phyloP scores from a whole-genome alignment of 2,329 filamentous ascomycete species.

The Exophiala oligosperma region DNA sequence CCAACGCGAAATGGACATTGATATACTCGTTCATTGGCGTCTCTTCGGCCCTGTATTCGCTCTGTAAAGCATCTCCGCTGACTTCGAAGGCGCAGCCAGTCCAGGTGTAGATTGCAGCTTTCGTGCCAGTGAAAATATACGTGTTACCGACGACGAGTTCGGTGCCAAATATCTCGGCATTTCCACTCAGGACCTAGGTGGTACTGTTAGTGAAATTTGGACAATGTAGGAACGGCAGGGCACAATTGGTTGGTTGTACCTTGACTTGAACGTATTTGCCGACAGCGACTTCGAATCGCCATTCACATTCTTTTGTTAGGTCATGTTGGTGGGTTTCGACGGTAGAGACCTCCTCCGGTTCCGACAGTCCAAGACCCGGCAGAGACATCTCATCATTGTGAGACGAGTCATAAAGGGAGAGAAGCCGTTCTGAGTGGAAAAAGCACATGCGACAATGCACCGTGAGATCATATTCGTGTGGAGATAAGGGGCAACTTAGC shows the following conservation, averaged over 20 bases:
- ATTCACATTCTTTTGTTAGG: constrained; percentile 69
- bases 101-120: constrained; percentile 89
- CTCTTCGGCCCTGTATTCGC: constrained; percentile 71
- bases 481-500: too few relatives aligned
- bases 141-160: constrained; percentile 79
- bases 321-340: constrained; percentile 48
- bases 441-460: not conserved
- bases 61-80: constrained; percentile 60
- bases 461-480: too few relatives aligned
- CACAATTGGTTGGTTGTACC: constrained; percentile 35
- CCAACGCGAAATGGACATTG: constrained; percentile 86
- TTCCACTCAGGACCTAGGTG: constrained; percentile 68
- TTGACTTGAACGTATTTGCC: constrained; percentile 54
- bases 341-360: constrained; percentile 51
- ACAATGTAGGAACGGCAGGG: not conserved
- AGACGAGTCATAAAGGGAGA: not conserved
- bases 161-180: constrained; percentile 90
- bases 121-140: constrained; percentile 79
- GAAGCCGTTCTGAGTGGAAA: not conserved
- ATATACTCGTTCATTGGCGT: constrained; percentile 78
- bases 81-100: constrained; percentile 86
- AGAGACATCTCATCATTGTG: constrained; percentile 62
- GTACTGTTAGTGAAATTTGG: not conserved
- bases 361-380: constrained; percentile 70
- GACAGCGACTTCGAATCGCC: constrained; percentile 72